Base-by-base conservation (phyloP, 352 stramenopile genomes). In the Globisporangium uncinulatum region DNA sequence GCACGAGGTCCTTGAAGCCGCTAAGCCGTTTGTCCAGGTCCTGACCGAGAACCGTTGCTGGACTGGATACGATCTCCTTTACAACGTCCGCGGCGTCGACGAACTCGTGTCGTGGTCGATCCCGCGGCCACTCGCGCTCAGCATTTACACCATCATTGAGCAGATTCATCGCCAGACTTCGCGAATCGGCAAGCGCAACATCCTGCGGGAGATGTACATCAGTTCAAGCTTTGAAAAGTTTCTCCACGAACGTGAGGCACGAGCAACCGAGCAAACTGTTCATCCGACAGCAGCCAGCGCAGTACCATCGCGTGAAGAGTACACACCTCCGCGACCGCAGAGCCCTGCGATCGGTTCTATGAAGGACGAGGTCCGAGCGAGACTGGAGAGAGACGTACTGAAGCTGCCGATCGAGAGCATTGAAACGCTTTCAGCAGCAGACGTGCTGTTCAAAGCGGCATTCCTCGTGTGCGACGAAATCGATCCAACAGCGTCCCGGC, bases 101-200 rank as follows among this genome's bases (percentile, higher is more conserved):
- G 71, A 87, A n/a, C 42, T 89, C 0, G 64, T 81, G 0, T 72
- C 66, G 0, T 89, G 79, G 79, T 70, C 67, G 20, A 63, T 87
- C 9, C 77, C 77, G 14, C 51, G 57, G 4, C 67, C 73, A 17
- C 63, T 89, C 4, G 79, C 74, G 5, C 62, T 71, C 48, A 69
- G 48, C 0, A 74, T 89, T 21, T 89, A 80, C 56, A 67, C 73
- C 34, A 69, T 85, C 9, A 77, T 89, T 17, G 62, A 80, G 51
- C 61, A 73, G 8, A 64, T 87, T 6, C 73, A 83, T 14, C 11
- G 39, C 1, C 74, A 88, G 41, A 74, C 57, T 8, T 62, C 67
- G 14, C 63, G 76, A 32, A 47, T 74, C 14, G 71, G 76, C 39
- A 72, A 69, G 11, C 61, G 66, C 17, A 80, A 71, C 44, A 70